Conservation (phyloP, 352 stramenopile genomes). For the Globisporangium abappressorium region DNA sequence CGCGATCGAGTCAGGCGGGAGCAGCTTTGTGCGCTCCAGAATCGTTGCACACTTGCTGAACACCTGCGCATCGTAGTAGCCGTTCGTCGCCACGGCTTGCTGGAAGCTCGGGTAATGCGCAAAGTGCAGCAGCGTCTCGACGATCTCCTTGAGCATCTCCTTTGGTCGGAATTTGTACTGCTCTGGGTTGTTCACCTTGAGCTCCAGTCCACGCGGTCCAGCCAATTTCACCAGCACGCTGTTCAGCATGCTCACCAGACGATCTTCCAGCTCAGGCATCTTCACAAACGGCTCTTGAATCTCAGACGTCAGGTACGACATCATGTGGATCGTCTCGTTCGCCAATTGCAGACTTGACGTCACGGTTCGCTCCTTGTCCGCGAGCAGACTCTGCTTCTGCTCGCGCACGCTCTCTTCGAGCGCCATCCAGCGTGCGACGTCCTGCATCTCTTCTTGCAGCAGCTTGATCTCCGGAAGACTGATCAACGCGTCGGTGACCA, state of each 20-base stretch:
- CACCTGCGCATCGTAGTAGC: conserved; percentile 75
- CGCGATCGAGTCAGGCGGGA: conserved; percentile 39
- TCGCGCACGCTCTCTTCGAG: conserved; percentile 91
- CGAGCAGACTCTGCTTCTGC: conserved; percentile 79
- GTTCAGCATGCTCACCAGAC: conserved; percentile 96
- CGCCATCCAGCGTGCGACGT: conserved; percentile 69
- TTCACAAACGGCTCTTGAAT: conserved; percentile 92
- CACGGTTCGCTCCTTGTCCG: conserved; percentile 90
- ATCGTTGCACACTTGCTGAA: conserved; percentile 76
- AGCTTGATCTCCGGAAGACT: conserved; percentile 94
- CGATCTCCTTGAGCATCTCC: conserved; percentile 96
- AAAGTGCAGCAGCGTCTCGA: conserved; percentile 95
- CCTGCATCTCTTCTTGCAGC: conserved; percentile 90
- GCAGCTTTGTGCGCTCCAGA: conserved; percentile 59
- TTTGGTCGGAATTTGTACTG: conserved; percentile 98
- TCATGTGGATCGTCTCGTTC: conserved; percentile 98
- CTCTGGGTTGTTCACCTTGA: conserved; percentile 97
- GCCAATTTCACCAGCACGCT: conserved; percentile 96
- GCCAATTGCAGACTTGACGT: conserved; percentile 93
- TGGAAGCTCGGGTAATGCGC: conserved; percentile 89
- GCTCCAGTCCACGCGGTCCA: conserved; percentile 89
- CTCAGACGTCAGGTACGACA: conserved; percentile 96
- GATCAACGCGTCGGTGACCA: conserved; percentile 95
- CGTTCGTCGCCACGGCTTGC: conserved; percentile 88
- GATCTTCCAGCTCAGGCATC: conserved; percentile 90